Base-by-base conservation (phyloP, 495 filamentous ascomycete genomes). In the Tuber brumale region DNA sequence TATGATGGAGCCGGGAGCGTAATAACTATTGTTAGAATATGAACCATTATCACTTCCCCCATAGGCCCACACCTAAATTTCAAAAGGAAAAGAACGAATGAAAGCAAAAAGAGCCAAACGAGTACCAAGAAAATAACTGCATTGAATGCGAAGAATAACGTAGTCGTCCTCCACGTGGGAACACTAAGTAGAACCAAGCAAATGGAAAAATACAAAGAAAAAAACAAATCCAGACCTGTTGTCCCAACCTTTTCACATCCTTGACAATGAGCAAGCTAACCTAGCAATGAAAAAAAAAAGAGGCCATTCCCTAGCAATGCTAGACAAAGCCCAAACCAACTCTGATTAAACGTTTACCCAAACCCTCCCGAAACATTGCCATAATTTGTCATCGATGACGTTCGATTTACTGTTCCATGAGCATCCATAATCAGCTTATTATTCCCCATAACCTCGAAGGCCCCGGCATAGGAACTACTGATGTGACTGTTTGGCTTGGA, bases 381-480 rank as follows among this genome's bases (percentile, higher is more conserved):
- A 66, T 66, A 66, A 35, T 14, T 66, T 66, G 14, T 66, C 57
- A 45, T 19, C 71, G 37, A 61, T 35, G 74, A 43, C 69, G 61
- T 80, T 74, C 76, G 72, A 61, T 82, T 82, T 82, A 82, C 81
- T 82, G 72, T 66, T 46, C 23, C 45, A 73, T 44, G 51, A 75
- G 31, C 69, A 77, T 72, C 43, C 70, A 72, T 39, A 74, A 76
- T 82, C 75, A 82, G 81, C 71, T 77, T 72, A 82, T 74, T 76
- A 82, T 82, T 77, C 81, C 80, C 80, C 80, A 82, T 66, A 82
- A 70, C 48, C 74, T 82, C 45, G 80, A 72, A 7, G 80, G 81
- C 46, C 79, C 79, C 57, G 72, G 69, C n/a, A 69, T 37, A 37
- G 27, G 14, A 71, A 44, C 35, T 14, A 43, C 9, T 57, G 75